These are phyloP conservation scores for Candida khao-thaluensis DNA, from an alignment of 805 yeast genomes.

Conservation along the genomic window DNA sequence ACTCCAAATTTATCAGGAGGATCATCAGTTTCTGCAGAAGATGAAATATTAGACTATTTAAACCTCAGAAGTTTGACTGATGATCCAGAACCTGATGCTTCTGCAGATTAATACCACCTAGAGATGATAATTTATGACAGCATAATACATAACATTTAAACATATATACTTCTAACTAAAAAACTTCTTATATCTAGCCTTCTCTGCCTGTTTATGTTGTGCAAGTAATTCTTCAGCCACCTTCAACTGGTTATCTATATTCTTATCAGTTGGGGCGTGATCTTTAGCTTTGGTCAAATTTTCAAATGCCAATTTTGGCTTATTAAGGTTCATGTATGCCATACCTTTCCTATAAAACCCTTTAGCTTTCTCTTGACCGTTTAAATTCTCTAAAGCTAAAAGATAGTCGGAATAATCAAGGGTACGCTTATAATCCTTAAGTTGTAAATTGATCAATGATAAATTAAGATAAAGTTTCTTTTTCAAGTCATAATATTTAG, in stretches of 20 bases:
- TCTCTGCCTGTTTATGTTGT: slow-evolving; percentile 48
- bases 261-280: slow-evolving; percentile 49
- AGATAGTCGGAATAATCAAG: slow-evolving; percentile 56
- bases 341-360: slow-evolving; percentile 57
- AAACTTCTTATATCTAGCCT: slow-evolving; percentile 60
- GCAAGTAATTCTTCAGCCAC: slow-evolving; percentile 41
- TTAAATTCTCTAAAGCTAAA: slow-evolving; percentile 46
- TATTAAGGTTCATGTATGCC: slow-evolving; percentile 42
- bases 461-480: slow-evolving; percentile 58
- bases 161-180: slow-evolving; percentile 32
- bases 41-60: slow-evolving; percentile 25
- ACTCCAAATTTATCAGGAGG: slow-evolving; percentile 46
- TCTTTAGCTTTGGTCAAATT: slow-evolving; percentile 46
- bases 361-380: slow-evolving; percentile 51
- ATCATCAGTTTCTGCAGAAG: slow-evolving; percentile 32
- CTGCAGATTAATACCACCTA: slow-evolving; percentile 5
- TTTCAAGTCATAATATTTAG: slow-evolving; percentile 50
- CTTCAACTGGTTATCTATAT: slow-evolving; percentile 45
- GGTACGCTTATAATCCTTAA: slow-evolving; percentile 48
- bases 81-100: slow-evolving; percentile 13
- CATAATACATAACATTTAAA: slow-evolving; percentile 6
- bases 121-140: slow-evolving; percentile 7
- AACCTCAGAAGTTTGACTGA: slow-evolving; percentile 27
- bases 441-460: slow-evolving; percentile 52
- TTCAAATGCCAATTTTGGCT: slow-evolving; percentile 48